phyloP scores from a whole-genome alignment of 1,139 yeast species.

The Suzukiozyma palmioleophila region DNA sequence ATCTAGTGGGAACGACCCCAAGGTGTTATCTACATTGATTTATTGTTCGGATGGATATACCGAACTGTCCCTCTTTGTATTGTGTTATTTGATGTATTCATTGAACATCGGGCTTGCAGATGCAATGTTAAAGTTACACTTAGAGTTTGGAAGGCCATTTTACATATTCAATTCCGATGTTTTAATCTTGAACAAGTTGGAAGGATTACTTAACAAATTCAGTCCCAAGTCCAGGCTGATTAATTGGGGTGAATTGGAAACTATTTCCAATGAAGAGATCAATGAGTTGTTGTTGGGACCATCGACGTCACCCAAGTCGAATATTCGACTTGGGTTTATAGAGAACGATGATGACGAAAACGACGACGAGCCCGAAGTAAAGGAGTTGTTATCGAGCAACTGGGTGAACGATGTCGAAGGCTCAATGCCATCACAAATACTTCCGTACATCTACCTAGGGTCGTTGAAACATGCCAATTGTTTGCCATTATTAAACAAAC shows the following conservation, averaged over 20 bases:
- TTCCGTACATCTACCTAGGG: slow-evolving; percentile 84
- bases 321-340: slow-evolving; percentile 23
- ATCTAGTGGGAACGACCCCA: slow-evolving; percentile 19
- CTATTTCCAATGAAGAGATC: slow-evolving; percentile 26
- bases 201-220: slow-evolving; percentile 50
- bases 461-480: slow-evolving; percentile 79
- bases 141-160: slow-evolving; percentile 67
- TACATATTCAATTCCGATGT: slow-evolving; percentile 79
- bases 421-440: slow-evolving; percentile 65
- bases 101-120: slow-evolving; percentile 50
- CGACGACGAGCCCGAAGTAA: slow-evolving; percentile 1
- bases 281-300: slow-evolving; percentile 29
- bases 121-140: slow-evolving; percentile 58
- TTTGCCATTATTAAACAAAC: slow-evolving; percentile 52
- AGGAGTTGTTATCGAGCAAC: slow-evolving; percentile 9
- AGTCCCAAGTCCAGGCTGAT: slow-evolving; percentile 39
- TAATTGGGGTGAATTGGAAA: slow-evolving; percentile 25
- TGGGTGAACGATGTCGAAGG: slow-evolving; percentile 53
- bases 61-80: slow-evolving; percentile 71
- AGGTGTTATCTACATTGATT: slow-evolving; percentile 38
- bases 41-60: slow-evolving; percentile 93
- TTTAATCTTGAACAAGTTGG: slow-evolving; percentile 57
- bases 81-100: slow-evolving; percentile 69
- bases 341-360: slow-evolving; percentile 13
- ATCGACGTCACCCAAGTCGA: slow-evolving; percentile 6